A percentile compares a stretch with the other conserved stretches of the same genome.
phyloP scores from a whole-genome alignment of 2,329 filamentous ascomycete genomes.

The Pseudopyricularia cyperi region DNA sequence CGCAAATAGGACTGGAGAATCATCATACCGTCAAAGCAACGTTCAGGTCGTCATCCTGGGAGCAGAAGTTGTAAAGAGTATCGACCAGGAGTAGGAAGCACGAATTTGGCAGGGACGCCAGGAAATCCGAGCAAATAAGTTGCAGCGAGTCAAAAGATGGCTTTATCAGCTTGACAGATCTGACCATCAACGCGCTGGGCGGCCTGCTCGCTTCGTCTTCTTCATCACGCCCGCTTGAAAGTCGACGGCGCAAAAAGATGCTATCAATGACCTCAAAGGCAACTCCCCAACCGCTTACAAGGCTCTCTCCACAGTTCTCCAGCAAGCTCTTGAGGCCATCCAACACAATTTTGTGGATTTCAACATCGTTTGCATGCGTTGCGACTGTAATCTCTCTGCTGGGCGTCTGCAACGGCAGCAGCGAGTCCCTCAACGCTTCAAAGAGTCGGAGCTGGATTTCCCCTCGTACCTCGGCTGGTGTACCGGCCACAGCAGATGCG shows the following conservation, averaged over 20 bases:
- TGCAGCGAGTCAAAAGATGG: conserved; percentile 83
- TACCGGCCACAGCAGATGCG: conserved; percentile 38
- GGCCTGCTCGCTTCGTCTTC: conserved; percentile 13
- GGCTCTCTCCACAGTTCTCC: conserved; percentile 75
- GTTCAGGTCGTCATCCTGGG: conserved; percentile 83
- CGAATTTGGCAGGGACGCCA: conserved; percentile 56
- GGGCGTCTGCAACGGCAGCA: conserved; percentile 46
- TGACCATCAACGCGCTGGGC: conserved; percentile 28
- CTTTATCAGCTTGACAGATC: conserved; percentile 65
- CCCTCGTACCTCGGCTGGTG: conserved; percentile 36
- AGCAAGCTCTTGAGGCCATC: conserved; percentile 72
- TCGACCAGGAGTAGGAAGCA: conserved; percentile 72
- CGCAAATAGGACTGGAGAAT: conserved; percentile 2
- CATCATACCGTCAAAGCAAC: conserved; percentile 71
- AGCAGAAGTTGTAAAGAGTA: conserved; percentile 78
- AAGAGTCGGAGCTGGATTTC: conserved; percentile 62
- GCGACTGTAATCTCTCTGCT: conserved; percentile 41
- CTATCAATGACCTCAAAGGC: conserved; percentile 76
- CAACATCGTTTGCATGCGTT: conserved; percentile 52
- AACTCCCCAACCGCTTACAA: conserved; percentile 73
- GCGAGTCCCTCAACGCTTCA: conserved; percentile 48
- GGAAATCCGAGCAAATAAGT: conserved; percentile 88
- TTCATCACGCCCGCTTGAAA: conserved; percentile 9
- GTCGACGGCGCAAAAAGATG: conserved; percentile 46
- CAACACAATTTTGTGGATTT: conserved; percentile 68